phyloP scores from a whole-genome alignment of 83 land plant species.

The Picea abies region DNA sequence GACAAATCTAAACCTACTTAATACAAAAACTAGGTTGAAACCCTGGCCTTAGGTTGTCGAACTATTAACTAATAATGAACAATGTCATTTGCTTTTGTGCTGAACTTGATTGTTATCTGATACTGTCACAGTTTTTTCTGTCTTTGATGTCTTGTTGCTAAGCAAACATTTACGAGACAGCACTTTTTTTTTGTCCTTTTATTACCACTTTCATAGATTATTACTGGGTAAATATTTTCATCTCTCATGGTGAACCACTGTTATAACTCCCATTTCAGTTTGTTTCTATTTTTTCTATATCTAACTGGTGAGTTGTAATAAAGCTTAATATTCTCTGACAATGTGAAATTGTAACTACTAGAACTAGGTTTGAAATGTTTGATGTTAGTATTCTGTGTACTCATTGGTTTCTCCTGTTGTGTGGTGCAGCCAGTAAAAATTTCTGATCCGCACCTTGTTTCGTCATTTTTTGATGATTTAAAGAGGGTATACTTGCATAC shows the following conservation, averaged over 20 bases:
- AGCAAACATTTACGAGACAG: too few species aligned
- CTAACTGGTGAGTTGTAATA: background rate
- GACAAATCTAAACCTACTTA: too few species aligned
- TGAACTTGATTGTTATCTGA: too few species aligned
- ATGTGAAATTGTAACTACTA: background rate
- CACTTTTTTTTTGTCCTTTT: too few species aligned
- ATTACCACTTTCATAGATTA: background rate
- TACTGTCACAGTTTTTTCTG: too few species aligned
- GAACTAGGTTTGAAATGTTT: too few species aligned
- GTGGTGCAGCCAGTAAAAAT: constrained; percentile 78
- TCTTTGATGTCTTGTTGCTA: too few species aligned
- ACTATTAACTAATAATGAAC: too few species aligned
- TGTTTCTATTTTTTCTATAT: background rate
- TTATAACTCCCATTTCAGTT: background rate
- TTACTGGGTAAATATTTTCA: background rate
- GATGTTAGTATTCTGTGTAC: background rate
- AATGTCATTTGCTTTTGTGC: too few species aligned
- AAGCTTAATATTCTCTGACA: background rate
- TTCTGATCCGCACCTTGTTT: constrained; percentile 92
- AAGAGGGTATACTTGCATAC: constrained; percentile 73
- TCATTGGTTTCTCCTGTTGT: background rate
- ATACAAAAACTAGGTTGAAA: too few species aligned
- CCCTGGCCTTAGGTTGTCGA: too few species aligned
- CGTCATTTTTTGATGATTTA: constrained; percentile 81
- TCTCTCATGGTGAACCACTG: background rate